These are phyloP conservation scores for Kregervanrija delftensis DNA, from an alignment of 805 yeast genomes.

Conservation along the genomic window DNA sequence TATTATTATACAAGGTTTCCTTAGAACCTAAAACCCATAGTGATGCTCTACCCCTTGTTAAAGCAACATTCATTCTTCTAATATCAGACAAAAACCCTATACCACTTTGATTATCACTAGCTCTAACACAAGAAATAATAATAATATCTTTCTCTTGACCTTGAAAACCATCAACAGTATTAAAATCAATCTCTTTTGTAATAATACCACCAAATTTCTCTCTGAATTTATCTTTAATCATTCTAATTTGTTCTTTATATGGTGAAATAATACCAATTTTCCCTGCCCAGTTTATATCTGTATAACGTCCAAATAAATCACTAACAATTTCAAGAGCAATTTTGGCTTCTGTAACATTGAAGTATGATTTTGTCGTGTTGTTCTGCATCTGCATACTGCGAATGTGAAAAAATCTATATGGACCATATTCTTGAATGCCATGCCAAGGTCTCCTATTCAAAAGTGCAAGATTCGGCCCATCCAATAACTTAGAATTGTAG, in stretches of 20 bases:
- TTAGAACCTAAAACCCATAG: conserved; percentile 87
- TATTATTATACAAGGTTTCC: conserved; percentile 54
- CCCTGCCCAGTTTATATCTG: conserved; percentile 52
- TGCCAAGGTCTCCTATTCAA: conserved; percentile 76
- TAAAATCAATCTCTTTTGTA: conserved; percentile 67
- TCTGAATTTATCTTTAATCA: conserved; percentile 50
- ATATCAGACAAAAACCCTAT: conserved; percentile 89
- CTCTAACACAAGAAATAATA: conserved; percentile 92
- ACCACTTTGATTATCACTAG: conserved; percentile 48
- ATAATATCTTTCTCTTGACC: conserved; percentile 96
- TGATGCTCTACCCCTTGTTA: conserved; percentile 88
- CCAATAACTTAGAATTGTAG: conserved; percentile 62
- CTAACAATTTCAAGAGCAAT: conserved; percentile 65
- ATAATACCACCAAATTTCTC: conserved; percentile 58
- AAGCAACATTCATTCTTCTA: conserved; percentile 94
- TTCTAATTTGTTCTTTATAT: conserved; percentile 76
- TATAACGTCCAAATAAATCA: conserved; percentile 41
- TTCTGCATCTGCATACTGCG: conserved; percentile 61
- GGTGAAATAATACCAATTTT: conserved; percentile 91
- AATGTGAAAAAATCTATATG: conserved; percentile 75
- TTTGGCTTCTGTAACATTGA: conserved; percentile 63
- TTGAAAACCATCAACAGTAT: conserved; percentile 96
- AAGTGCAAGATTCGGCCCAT: conserved; percentile 68
- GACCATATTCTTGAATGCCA: conserved; percentile 43
- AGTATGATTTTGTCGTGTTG: conserved; percentile 59